Evolutionary conservation across 108 stramenopile genomes (phyloP).

Genomic region (Skeletonema costatum): DNA sequence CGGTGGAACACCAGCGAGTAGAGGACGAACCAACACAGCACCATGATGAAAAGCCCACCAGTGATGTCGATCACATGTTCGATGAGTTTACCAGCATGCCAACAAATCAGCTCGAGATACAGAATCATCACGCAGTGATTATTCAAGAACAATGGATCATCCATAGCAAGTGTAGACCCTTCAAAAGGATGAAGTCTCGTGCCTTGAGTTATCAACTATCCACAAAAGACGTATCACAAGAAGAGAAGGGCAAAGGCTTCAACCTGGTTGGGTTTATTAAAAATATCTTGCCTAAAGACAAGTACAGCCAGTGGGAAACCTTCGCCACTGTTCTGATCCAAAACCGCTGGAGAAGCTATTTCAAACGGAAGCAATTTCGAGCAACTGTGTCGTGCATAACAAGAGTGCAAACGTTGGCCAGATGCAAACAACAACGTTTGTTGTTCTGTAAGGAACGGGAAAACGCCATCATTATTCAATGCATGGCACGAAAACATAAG

Average conservation of each 20-base stretch:
- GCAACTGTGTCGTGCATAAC: not conserved
- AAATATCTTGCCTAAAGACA: not conserved
- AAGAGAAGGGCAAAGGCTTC: not conserved
- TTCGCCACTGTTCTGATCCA: not conserved
- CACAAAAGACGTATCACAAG: not conserved
- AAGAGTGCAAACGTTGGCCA: not conserved
- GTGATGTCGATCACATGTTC: not conserved
- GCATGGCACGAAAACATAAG: not conserved
- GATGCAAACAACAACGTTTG: not conserved
- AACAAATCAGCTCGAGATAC: not conserved
- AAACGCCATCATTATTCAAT: conserved; percentile 12
- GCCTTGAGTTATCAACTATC: not conserved
- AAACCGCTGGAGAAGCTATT: not conserved
- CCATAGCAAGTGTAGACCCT: not conserved
- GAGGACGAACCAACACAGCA: not conserved
- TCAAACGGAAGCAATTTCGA: too few relatives aligned
- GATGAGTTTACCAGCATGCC: not conserved
- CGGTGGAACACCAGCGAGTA: not conserved
- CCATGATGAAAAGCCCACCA: not conserved
- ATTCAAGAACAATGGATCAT: conserved; percentile 9
- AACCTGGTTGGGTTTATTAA: not conserved
- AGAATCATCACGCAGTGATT: not conserved
- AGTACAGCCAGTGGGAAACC: not conserved
- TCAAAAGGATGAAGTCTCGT: conserved; percentile 2
- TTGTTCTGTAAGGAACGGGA: not conserved